Conservation (phyloP, 768 basidiomycete genomes). For the Pleurotus eryngii region DNA sequence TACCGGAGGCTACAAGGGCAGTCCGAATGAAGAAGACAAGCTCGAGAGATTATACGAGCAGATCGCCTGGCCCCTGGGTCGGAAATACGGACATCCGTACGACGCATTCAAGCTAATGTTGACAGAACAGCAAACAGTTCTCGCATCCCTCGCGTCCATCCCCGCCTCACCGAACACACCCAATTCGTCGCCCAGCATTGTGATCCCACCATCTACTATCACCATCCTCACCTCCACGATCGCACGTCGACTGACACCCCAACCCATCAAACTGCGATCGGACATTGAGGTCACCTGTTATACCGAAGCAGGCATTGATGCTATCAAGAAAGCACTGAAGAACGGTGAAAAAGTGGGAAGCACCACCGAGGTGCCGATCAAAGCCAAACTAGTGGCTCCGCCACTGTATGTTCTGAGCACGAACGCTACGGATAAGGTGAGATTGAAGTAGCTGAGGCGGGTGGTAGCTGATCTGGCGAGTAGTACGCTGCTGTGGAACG, state of each 20-base stretch:
- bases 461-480: background rate
- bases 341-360: conserved; percentile 81
- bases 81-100: conserved; percentile 92
- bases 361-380: conserved; percentile 90
- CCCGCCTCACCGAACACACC: conserved; percentile 8
- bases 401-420: conserved; percentile 94
- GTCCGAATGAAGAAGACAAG: conserved; percentile 68
- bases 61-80: conserved; percentile 90
- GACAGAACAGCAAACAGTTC: conserved; percentile 53
- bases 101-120: conserved; percentile 98
- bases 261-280: conserved; percentile 97
- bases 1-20: conserved; percentile 11
- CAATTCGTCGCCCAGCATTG: conserved; percentile 49
- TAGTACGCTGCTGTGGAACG: conserved; percentile 88
- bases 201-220: conserved; percentile 54
- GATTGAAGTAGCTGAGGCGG: conserved; percentile 10
- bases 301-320: conserved; percentile 92
- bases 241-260: conserved; percentile 92
- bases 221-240: conserved; percentile 76
- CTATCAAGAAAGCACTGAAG: conserved; percentile 87
- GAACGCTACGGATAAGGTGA: conserved; percentile 93
- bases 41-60: conserved; percentile 87
- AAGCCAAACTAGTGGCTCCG: conserved; percentile 94
- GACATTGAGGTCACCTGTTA: conserved; percentile 98
- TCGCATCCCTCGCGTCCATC: background rate